Conservation (phyloP, 345 rosid genomes). For the Brassica carinata region DNA sequence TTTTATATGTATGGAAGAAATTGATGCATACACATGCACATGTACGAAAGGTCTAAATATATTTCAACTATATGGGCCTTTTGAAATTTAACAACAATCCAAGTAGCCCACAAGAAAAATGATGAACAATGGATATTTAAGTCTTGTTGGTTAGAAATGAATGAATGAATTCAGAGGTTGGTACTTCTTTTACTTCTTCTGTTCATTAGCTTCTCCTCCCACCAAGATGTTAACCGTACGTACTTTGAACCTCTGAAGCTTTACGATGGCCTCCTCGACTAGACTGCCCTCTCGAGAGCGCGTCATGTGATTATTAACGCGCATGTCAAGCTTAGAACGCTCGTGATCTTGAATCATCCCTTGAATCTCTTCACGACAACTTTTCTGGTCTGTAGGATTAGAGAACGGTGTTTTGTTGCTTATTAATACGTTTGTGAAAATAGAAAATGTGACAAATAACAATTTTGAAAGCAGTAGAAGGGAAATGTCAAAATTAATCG, state of each 20-base stretch:
- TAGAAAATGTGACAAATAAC: conserved; percentile 6
- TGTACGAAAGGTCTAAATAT: not conserved
- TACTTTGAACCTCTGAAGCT: conserved; percentile 45
- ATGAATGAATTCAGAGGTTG: not conserved
- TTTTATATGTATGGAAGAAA: not conserved
- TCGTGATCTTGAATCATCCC: conserved; percentile 7
- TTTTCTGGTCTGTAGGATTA: not conserved
- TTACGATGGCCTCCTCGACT: not conserved
- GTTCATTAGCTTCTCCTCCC: conserved; percentile 27
- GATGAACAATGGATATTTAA: not conserved
- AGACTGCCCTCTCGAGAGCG: conserved; percentile 32
- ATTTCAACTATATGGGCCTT: not conserved
- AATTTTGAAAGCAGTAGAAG: conserved; percentile 8
- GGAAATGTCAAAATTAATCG: not conserved
- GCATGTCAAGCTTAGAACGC: not conserved
- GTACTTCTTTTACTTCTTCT: conserved; percentile 20
- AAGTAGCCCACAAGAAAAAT: not conserved
- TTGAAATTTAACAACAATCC: not conserved
- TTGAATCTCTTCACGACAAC: not conserved
- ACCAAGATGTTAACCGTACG: conserved; percentile 35
- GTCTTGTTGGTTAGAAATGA: conserved; percentile 6
- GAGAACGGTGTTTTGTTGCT: not conserved
- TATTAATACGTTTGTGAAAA: not conserved
- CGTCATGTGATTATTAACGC: not conserved
- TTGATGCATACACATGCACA: not conserved